Percentiles rank a stretch among this genome's conserved stretches.
Conservation (phyloP, 2,329 filamentous ascomycete species). For the Trichothecium roseum region DNA sequence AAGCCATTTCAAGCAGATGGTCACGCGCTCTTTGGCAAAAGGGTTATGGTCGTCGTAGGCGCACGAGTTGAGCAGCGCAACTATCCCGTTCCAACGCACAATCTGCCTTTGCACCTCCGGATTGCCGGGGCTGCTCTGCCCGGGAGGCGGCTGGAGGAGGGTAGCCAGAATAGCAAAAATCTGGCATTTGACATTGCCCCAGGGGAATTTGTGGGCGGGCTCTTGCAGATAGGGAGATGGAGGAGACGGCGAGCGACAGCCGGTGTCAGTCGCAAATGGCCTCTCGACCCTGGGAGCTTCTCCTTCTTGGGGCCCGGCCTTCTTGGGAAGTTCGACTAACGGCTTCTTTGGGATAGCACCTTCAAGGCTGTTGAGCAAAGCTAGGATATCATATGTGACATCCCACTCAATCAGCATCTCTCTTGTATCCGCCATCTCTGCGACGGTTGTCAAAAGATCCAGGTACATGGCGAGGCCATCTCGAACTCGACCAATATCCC, state of each 20-base stretch:
- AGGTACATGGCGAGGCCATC: conserved; percentile 91
- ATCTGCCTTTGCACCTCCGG: conserved; percentile 81
- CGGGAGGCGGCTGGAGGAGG: conserved; percentile 71
- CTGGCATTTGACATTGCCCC: conserved; percentile 76
- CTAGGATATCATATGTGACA: conserved; percentile 78
- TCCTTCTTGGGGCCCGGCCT: conserved; percentile 13
- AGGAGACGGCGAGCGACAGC: conserved; percentile 22
- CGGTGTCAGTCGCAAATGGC: conserved; percentile 37
- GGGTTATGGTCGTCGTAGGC: conserved; percentile 88
- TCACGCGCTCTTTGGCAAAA: conserved; percentile 84
- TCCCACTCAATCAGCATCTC: conserved; percentile 86
- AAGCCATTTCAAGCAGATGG: conserved; percentile 78
- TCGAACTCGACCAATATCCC: conserved; percentile 96
- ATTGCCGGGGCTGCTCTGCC: conserved; percentile 50
- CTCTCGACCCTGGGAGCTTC: conserved; percentile 44
- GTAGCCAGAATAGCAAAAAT: conserved; percentile 85
- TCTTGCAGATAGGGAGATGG: conserved; percentile 44
- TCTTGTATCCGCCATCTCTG: conserved; percentile 75
- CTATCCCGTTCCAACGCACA: conserved; percentile 73
- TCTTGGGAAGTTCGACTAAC: conserved; percentile 37
- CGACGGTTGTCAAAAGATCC: conserved; percentile 84
- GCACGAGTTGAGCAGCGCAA: conserved; percentile 81
- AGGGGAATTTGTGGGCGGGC: conserved; percentile 52
- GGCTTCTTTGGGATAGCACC: conserved; percentile 77
- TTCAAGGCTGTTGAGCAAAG: conserved; percentile 78